These are phyloP conservation scores for Fusarium lyarnte DNA, from an alignment of 2,329 filamentous ascomycete genomes.

Conservation along the genomic window DNA sequence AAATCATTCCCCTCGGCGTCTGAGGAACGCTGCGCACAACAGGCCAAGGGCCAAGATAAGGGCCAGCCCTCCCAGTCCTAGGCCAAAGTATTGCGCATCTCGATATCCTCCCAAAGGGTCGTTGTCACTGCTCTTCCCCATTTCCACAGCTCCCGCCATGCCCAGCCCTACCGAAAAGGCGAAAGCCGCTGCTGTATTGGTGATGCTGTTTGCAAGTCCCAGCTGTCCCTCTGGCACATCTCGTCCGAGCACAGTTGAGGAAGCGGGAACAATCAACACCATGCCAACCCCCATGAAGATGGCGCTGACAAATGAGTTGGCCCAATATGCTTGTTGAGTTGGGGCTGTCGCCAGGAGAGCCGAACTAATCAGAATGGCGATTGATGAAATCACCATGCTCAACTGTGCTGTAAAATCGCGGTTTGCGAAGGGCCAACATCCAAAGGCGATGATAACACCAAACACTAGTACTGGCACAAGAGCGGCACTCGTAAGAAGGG, in stretches of 20 bases:
- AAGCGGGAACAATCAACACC: conserved; percentile 36
- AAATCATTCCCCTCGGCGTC: conserved; percentile 29
- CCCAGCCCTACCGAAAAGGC: conserved; percentile 39
- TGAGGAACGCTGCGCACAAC: conserved; percentile 23
- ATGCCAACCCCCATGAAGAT: conserved; percentile 40
- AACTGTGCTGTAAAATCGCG: conserved; percentile 29
- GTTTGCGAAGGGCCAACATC: conserved; percentile 28
- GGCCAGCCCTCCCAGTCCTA: conserved; percentile 35
- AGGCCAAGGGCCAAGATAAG: conserved; percentile 34
- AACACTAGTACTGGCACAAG: conserved; percentile 37
- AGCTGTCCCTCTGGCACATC: conserved; percentile 38
- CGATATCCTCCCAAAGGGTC: conserved; percentile 32
- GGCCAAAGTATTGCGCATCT: conserved; percentile 40
- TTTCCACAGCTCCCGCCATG: conserved; percentile 40
- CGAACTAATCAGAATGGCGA: conserved; percentile 32
- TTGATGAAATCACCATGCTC: conserved; percentile 29
- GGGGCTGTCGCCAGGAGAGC: conserved; percentile 39
- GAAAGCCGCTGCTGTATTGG: conserved; percentile 27
- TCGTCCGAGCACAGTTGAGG: conserved; percentile 30
- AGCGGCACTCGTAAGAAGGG: conserved; percentile 33
- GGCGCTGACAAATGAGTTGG: conserved; percentile 39
- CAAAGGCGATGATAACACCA: conserved; percentile 27
- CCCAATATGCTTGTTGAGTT: conserved; percentile 39
- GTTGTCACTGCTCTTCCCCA: conserved; percentile 7
- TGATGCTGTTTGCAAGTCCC: conserved; percentile 36